Conservation (phyloP, 2,329 filamentous ascomycete species). For the Claviceps pusilla region DNA sequence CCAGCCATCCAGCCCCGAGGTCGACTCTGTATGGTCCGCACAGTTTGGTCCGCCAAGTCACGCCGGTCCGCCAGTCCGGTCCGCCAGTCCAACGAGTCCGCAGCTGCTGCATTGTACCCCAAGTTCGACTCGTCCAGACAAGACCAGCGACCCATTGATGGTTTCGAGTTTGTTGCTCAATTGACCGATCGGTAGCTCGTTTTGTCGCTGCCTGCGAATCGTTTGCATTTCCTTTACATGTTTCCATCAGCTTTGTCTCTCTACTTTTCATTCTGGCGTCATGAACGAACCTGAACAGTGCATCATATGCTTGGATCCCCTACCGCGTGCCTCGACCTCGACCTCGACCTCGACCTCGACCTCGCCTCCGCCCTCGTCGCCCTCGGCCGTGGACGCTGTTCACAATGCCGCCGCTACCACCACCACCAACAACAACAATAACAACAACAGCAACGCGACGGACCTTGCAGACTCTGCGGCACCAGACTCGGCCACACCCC, state of each 20-base stretch:
- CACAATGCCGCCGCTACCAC: neutral
- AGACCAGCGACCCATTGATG: neutral
- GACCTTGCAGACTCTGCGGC: constrained; percentile 5
- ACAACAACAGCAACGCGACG: constrained; percentile 7
- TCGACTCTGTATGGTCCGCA: too few species aligned
- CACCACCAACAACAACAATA: constrained; percentile 1
- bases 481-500: constrained; percentile 8
- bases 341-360: constrained; percentile 1
- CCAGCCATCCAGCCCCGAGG: neutral
- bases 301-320: constrained; percentile 53
- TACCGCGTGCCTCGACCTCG: constrained; percentile 23
- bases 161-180: neutral
- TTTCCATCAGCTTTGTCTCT: constrained; percentile 25
- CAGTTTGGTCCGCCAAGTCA: too few species aligned
- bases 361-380: constrained; percentile 1
- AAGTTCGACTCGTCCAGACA: neutral
- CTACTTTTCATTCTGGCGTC: constrained; percentile 26
- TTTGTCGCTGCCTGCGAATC: constrained; percentile 5
- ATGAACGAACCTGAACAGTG: constrained; percentile 47
- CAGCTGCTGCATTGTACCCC: too few species aligned
- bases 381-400: constrained; percentile 10
- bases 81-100: too few species aligned
- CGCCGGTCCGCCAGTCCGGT: too few species aligned
- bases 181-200: neutral
- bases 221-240: constrained; percentile 27